Evolutionary conservation across 2,329 filamentous ascomycete species (phyloP).

Genomic region (Stagonosporopsis rhizophila): DNA sequence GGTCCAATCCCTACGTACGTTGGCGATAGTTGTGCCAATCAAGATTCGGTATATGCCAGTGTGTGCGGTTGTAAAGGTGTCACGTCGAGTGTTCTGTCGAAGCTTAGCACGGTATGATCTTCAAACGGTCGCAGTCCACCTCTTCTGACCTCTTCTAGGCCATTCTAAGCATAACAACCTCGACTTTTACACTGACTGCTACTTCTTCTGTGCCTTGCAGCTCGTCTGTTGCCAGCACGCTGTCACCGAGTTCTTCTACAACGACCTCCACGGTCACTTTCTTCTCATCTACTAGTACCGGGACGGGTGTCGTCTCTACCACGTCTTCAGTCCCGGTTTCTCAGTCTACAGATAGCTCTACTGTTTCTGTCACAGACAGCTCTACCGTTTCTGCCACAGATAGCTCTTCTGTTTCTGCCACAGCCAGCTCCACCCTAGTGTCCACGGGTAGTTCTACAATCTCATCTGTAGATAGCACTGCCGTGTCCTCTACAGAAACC

Average conservation of each 20-base stretch:
- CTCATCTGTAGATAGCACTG: background rate
- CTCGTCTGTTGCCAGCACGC: slow-evolving; percentile 19
- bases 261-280: background rate
- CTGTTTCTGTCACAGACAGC: background rate
- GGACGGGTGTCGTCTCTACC: background rate
- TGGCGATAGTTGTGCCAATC: slow-evolving; percentile 22
- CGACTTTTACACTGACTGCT: background rate
- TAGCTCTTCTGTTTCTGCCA: background rate
- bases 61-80: slow-evolving; percentile 38
- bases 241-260: slow-evolving; percentile 20
- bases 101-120: slow-evolving; percentile 31
- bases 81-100: slow-evolving; percentile 21
- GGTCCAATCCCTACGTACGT: slow-evolving; percentile 35
- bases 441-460: background rate
- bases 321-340: background rate
- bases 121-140: background rate
- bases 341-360: background rate
- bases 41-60: slow-evolving; percentile 28
- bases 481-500: background rate
- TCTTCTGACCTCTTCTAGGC: slow-evolving; percentile 21
- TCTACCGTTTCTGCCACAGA: background rate
- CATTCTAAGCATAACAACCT: slow-evolving; percentile 18
- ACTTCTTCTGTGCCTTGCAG: slow-evolving; percentile 10
- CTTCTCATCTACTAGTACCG: slow-evolving; percentile 8
- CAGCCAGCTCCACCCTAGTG: background rate